Evolutionary conservation across 495 filamentous ascomycete genomes (phyloP), one percentile per base, ranked within the genome.

Genomic region (Hypoxylon subgilvum): DNA sequence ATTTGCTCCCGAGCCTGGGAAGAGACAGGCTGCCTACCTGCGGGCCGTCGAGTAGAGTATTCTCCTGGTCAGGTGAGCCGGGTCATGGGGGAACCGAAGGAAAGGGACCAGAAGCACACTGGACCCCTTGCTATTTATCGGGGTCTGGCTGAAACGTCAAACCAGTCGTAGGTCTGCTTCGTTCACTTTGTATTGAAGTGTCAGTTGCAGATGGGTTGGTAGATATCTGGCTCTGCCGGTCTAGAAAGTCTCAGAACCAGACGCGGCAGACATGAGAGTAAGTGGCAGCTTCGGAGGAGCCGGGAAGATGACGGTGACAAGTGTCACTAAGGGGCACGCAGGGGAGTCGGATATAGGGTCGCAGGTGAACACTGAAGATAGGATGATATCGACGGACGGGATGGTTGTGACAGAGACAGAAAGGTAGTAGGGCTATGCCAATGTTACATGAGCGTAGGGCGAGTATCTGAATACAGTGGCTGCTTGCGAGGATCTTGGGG

Each of bases 381-480:
- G 32, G 61, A 60, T 39, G 49, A 51, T 7, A 35, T 42, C 4
- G n/a, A 53, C 18, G 31, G 42, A 48, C 36, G 43, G 30, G 27
- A 46, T 50, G 48, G 27, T n/a, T 32, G 47, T 48, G 40, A 51
- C 43, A 58, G 40, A 14, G 28, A 25, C 14, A 36, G 53, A 40
- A 48, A 42, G 48, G 44, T 30, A 52, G 44, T 30, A 66, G 65
- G 64, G 68, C 63, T 61, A 66, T 66, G 61, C 41, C 52, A 52
- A 50, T 32, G 63, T 50, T 59, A 61, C 69, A 72, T 71, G 64
- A 69, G 65, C 59, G 63, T 61, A 62, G 23, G 8, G 36, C 59
- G 57, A 43, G 66, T 65, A 64, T 67, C 58, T 63, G 62, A 66
- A 69, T 54, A 69, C 61, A 59, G 52, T 65, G 61, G 53, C 23